Evolutionary conservation across 176 grass and related monocot genomes (phyloP), one percentile per base, ranked within the genome.

Genomic region (Cenchrus purpureus): DNA sequence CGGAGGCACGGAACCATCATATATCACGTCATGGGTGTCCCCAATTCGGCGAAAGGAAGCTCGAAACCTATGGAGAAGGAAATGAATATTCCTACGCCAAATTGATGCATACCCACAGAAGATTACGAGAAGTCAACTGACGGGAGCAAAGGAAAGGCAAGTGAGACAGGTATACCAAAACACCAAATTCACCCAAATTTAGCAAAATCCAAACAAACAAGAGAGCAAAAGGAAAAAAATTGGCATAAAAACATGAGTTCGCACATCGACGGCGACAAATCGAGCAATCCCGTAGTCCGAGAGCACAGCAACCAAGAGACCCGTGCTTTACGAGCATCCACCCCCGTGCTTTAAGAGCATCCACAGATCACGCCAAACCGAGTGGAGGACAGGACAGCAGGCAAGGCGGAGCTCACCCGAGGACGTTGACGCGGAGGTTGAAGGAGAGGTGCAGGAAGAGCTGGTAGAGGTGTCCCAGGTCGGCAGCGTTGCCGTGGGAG

Each of bases 401-500:
- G 57, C 43, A 20, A 76, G 77, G 50, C 5, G 25, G 37, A 56
- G 16, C 57, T 65, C 83, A 97, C 95, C 95, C 95, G 50, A 97
- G 40, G 53, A 97, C 81, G 85, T 97, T 97, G 66, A 92, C 95
- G 86, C 92, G 78, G 74, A 97, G 95, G 76, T 94, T 91, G 85
- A 97, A 87, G 79, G 89, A 92, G 72, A 97, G 95, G 79, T 97
- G 88, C 40, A 97, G 72, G 86, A 97, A 94, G 78, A 97, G 92
- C 84, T 97, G 92, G 90, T 86, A 94, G 68, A 97, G 92, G 86
- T 97, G 92, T 16, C 92, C 95, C 6, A 97, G 89, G 81, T 97
- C 95, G 37, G 94, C 94, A 61, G 94, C 94, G 83, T 97, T 97
- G 58, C 94, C 94, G 82, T 97, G 94, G 31, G 94, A 97, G 78